These are phyloP conservation scores for Lojkania enalia DNA, from an alignment of 2,329 filamentous ascomycete species.

Conservation along the genomic window DNA sequence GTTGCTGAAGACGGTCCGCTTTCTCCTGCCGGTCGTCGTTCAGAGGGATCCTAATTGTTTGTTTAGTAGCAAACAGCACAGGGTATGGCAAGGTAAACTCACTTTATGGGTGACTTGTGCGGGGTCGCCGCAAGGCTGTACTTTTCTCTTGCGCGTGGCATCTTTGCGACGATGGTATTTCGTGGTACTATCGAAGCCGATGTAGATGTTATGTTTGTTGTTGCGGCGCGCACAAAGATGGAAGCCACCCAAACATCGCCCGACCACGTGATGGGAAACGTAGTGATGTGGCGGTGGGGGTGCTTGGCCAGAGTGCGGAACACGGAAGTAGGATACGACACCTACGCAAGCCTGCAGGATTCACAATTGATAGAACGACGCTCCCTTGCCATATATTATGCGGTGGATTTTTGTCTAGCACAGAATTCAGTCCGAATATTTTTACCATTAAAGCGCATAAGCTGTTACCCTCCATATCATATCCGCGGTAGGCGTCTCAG, in stretches of 20 bases:
- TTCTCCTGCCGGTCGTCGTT: slow-evolving; percentile 96
- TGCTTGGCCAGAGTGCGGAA: slow-evolving; percentile 1
- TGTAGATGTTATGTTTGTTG: slow-evolving; percentile 11
- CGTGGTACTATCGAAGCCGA: neutral
- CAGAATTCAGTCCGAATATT: too few species aligned
- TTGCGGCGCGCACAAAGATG: slow-evolving; percentile 15
- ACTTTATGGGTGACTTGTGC: slow-evolving; percentile 49
- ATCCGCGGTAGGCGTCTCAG: too few species aligned
- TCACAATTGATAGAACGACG: too few species aligned
- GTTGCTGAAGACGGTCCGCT: slow-evolving; percentile 80
- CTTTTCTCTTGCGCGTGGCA: slow-evolving; percentile 60
- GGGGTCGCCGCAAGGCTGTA: slow-evolving; percentile 51
- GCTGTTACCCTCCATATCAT: too few species aligned
- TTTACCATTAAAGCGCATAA: too few species aligned
- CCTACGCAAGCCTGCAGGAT: slow-evolving; percentile 1
- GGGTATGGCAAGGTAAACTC: slow-evolving; percentile 1
- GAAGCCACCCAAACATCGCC: slow-evolving; percentile 9
- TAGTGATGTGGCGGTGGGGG: neutral
- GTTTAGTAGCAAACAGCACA: slow-evolving; percentile 7
- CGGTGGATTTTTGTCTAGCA: too few species aligned
- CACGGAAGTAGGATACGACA: too few species aligned
- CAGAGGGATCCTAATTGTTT: slow-evolving; percentile 74
- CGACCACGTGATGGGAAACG: slow-evolving; percentile 9
- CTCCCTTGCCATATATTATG: too few species aligned
- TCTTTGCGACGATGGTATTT: slow-evolving; percentile 37